Conservation (phyloP, 1,139 yeast genomes). For the Insectozyma bohioensis region DNA sequence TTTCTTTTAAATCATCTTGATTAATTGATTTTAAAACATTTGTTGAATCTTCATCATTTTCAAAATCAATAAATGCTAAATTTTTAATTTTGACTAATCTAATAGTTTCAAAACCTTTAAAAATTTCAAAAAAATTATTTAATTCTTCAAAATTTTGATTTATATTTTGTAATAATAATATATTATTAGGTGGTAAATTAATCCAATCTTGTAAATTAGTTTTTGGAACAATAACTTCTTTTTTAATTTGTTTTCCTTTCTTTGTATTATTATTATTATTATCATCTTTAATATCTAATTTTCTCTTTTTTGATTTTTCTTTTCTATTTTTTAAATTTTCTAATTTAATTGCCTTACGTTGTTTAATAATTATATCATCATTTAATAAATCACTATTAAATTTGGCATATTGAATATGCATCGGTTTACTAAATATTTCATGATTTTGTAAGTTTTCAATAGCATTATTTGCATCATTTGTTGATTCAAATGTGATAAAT, state of each 20-base stretch:
- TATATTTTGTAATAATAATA: slow-evolving; percentile 66
- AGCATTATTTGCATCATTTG: slow-evolving; percentile 51
- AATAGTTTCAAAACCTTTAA: slow-evolving; percentile 61
- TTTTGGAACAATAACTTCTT: slow-evolving; percentile 18
- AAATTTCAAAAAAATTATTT: slow-evolving; percentile 44
- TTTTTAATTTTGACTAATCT: slow-evolving; percentile 66
- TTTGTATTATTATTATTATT: too few relatives aligned
- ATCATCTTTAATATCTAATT: slow-evolving; percentile 20
- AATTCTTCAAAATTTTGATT: slow-evolving; percentile 21
- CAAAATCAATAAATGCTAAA: slow-evolving; percentile 82
- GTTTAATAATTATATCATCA: slow-evolving; percentile 17
- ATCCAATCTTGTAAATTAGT: slow-evolving; percentile 26
- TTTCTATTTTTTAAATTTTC: slow-evolving; percentile 9
- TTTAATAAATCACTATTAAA: slow-evolving; percentile 45
- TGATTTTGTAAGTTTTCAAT: slow-evolving; percentile 38
- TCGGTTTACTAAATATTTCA: slow-evolving; percentile 53
- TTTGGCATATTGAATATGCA: slow-evolving; percentile 46
- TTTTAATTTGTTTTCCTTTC: slow-evolving; percentile 16
- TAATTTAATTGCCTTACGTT: slow-evolving; percentile 15
- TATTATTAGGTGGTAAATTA: slow-evolving; percentile 64
- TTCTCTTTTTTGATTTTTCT: slow-evolving; percentile 13
- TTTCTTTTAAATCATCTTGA: slow-evolving; percentile 9
- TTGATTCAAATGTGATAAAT: slow-evolving; percentile 61
- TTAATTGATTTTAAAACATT: slow-evolving; percentile 20
- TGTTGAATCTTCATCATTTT: slow-evolving; percentile 39